A percentile compares a stretch with the other conserved stretches of the same genome.
Conservation (phyloP, 495 filamentous ascomycete genomes). For the Penicillium parvum region DNA sequence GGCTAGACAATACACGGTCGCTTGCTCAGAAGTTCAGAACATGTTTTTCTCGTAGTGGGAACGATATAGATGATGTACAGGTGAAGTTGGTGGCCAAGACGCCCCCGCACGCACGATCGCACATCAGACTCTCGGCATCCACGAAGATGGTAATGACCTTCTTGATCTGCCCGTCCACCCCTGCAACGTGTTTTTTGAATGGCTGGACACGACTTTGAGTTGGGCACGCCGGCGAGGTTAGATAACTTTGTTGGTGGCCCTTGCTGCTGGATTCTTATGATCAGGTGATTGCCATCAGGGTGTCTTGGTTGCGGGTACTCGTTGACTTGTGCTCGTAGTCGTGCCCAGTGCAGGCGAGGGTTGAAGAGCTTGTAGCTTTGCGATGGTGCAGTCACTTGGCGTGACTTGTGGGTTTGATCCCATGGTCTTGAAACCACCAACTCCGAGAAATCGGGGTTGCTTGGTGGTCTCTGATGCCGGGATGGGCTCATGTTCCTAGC, state of each 20-base stretch:
- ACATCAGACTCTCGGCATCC: conserved; percentile 14
- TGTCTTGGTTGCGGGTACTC: neutral
- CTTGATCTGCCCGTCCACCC: conserved; percentile 5
- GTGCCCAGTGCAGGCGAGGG: too few species aligned
- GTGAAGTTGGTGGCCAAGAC: too few species aligned
- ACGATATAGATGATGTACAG: neutral
- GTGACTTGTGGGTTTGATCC: too few species aligned
- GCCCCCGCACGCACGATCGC: conserved; percentile 11
- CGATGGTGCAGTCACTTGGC: too few species aligned
- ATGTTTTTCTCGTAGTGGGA: neutral
- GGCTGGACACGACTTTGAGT: neutral
- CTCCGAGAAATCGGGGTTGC: too few species aligned
- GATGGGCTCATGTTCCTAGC: too few species aligned
- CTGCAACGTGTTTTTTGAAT: conserved; percentile 1
- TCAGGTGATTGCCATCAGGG: neutral
- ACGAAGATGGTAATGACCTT: conserved; percentile 17
- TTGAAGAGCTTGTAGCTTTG: too few species aligned
- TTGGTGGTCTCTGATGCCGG: too few species aligned
- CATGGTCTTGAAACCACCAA: too few species aligned
- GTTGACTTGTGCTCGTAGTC: too few species aligned
- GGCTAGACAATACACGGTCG: neutral
- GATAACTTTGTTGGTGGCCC: conserved; percentile 11
- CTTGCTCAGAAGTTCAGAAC: too few species aligned
- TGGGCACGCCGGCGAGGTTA: conserved; percentile 1
- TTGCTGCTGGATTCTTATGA: neutral